Conservation (phyloP, 352 stramenopile species). For the Pythium brassicae region DNA sequence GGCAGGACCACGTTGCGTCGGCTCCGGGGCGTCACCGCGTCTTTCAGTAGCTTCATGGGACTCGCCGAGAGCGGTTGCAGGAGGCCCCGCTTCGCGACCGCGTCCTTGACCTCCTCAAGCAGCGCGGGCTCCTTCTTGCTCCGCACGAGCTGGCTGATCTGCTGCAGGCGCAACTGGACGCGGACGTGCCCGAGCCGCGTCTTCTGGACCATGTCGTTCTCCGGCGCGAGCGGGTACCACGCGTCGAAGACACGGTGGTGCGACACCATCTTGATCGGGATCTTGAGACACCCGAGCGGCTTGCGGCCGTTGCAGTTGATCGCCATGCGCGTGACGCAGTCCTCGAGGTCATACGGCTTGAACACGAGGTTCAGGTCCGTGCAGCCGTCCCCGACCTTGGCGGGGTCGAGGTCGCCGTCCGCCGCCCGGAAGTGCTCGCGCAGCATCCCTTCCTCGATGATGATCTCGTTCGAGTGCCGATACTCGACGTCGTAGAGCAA, state of each 20-base stretch:
- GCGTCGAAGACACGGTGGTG: conserved; percentile 50
- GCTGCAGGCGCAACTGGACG: conserved; percentile 38
- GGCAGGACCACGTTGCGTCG: conserved; percentile 4
- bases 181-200: conserved; percentile 51
- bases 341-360: conserved; percentile 55
- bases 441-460: conserved; percentile 57
- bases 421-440: conserved; percentile 50
- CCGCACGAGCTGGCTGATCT: conserved; percentile 26
- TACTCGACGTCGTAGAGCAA: conserved; percentile 74
- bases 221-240: conserved; percentile 60
- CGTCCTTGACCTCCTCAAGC: conserved; percentile 29
- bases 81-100: conserved; percentile 5
- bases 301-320: conserved; percentile 36
- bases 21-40: conserved; percentile 2
- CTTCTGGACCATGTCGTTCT: conserved; percentile 69
- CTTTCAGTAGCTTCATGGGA: conserved; percentile 13
- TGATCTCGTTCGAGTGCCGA: conserved; percentile 45
- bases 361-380: conserved; percentile 65
- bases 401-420: conserved; percentile 50
- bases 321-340: conserved; percentile 58
- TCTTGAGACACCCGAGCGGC: conserved; percentile 55
- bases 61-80: conserved; percentile 2
- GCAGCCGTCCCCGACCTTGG: conserved; percentile 52
- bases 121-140: conserved; percentile 31
- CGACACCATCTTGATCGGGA: conserved; percentile 60